Evolutionary conservation across 306 rosid species (phyloP).

Genomic region (Geum urbanum): DNA sequence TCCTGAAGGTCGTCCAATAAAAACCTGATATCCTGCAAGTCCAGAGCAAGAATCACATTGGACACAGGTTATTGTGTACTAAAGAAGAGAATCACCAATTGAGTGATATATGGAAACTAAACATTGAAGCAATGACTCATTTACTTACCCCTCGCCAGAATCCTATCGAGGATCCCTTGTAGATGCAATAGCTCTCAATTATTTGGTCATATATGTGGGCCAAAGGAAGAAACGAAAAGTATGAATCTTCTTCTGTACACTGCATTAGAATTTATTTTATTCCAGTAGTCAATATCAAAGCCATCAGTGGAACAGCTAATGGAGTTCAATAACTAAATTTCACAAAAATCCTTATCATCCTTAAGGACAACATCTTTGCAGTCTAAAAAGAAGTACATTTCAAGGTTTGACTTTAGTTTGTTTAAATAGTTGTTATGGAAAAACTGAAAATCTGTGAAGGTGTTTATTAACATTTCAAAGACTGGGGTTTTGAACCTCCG

Average conservation of each 20-base stretch:
- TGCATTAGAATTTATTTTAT: slow-evolving; percentile 25
- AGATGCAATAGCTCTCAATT: slow-evolving; percentile 75
- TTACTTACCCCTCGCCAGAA: slow-evolving; percentile 85
- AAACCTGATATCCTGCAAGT: slow-evolving; percentile 70
- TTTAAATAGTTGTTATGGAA: too few relatives aligned
- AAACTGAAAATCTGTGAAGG: too few relatives aligned
- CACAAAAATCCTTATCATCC: background rate
- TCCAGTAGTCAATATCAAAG: slow-evolving; percentile 10
- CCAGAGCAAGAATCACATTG: slow-evolving; percentile 8
- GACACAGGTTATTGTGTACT: background rate
- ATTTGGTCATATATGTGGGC: slow-evolving; percentile 81
- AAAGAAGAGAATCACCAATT: background rate
- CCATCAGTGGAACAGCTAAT: background rate
- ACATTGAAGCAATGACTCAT: slow-evolving; percentile 3
- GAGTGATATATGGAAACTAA: background rate
- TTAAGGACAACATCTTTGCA: too few relatives aligned
- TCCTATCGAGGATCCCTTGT: slow-evolving; percentile 71
- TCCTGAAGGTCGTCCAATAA: slow-evolving; percentile 77
- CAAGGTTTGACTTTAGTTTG: too few relatives aligned
- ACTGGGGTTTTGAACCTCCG: too few relatives aligned
- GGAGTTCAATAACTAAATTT: slow-evolving; percentile 3
- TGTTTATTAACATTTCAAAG: too few relatives aligned
- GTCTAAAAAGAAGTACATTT: too few relatives aligned
- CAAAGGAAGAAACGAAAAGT: slow-evolving; percentile 82
- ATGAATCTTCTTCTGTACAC: slow-evolving; percentile 72